phyloP scores from a whole-genome alignment of 2,329 filamentous ascomycete genomes.

The Periconia digitata region DNA sequence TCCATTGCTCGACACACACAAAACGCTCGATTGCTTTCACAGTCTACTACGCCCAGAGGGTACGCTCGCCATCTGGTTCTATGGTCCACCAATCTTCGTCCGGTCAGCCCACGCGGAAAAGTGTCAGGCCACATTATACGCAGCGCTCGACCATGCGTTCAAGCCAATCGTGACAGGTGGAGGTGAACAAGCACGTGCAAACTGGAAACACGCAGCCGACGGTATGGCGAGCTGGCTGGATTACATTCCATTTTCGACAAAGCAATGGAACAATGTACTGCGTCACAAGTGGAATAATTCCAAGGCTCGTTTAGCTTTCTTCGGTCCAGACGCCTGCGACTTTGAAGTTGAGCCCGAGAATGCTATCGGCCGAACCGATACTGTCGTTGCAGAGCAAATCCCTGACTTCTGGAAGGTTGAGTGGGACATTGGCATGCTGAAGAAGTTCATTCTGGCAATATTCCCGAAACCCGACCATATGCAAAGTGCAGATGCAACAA shows the following conservation, averaged over 20 bases:
- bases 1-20: slow-evolving; percentile 4
- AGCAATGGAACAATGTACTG: slow-evolving; percentile 1
- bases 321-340: slow-evolving; percentile 3
- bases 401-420: no score
- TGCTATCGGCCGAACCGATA: background rate
- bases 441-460: background rate
- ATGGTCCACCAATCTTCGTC: slow-evolving; percentile 6
- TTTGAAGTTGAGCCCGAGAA: slow-evolving; percentile 3
- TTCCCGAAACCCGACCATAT: slow-evolving; percentile 1
- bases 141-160: no score
- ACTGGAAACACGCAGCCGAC: slow-evolving; percentile 4
- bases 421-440: background rate
- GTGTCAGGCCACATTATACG: background rate
- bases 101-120: background rate
- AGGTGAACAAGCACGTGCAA: background rate
- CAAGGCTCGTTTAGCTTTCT: slow-evolving; percentile 2
- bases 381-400: background rate
- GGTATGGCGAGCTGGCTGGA: slow-evolving; percentile 11
- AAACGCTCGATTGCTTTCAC: background rate
- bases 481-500: background rate
- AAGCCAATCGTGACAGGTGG: background rate
- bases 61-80: slow-evolving; percentile 11
- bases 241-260: slow-evolving; percentile 3
- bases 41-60: slow-evolving; percentile 7
- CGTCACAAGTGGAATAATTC: slow-evolving; percentile 10